Evolutionary conservation across 768 basidiomycete species (phyloP).

Genomic region (Nidularia pulvinata): DNA sequence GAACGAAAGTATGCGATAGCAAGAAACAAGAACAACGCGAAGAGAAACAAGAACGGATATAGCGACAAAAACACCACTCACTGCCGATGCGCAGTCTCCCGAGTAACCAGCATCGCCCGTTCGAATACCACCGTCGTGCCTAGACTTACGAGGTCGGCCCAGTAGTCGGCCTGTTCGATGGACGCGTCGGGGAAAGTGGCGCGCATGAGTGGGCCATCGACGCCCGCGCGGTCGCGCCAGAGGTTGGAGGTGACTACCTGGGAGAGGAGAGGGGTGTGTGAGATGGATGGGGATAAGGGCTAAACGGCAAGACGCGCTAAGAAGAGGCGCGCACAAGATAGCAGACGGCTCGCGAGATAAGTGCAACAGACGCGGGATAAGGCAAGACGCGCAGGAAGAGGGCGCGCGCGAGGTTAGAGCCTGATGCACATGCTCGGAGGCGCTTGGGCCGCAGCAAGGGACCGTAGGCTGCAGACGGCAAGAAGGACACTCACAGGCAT

Average conservation of each 20-base stretch:
- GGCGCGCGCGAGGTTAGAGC: too few species aligned
- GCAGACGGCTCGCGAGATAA: too few species aligned
- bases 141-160: slow-evolving; percentile 52
- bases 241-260: slow-evolving; percentile 16
- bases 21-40: too few species aligned
- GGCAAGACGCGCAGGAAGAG: too few species aligned
- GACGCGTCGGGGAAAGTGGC: slow-evolving; percentile 63
- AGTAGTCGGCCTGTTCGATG: slow-evolving; percentile 58
- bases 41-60: too few species aligned
- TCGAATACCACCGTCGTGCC: slow-evolving; percentile 59
- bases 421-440: too few species aligned
- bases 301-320: too few species aligned
- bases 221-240: slow-evolving; percentile 63
- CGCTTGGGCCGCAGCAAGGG: too few species aligned
- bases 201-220: slow-evolving; percentile 66
- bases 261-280: background rate
- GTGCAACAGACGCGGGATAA: too few species aligned
- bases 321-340: too few species aligned
- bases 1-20: too few species aligned
- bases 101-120: slow-evolving; percentile 57
- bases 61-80: slow-evolving; percentile 8
- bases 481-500: slow-evolving; percentile 23
- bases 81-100: slow-evolving; percentile 58
- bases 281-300: too few species aligned
- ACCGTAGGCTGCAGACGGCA: background rate